Base-by-base conservation (phyloP, 2,329 filamentous ascomycete genomes). In the Aureobasidium musti region DNA sequence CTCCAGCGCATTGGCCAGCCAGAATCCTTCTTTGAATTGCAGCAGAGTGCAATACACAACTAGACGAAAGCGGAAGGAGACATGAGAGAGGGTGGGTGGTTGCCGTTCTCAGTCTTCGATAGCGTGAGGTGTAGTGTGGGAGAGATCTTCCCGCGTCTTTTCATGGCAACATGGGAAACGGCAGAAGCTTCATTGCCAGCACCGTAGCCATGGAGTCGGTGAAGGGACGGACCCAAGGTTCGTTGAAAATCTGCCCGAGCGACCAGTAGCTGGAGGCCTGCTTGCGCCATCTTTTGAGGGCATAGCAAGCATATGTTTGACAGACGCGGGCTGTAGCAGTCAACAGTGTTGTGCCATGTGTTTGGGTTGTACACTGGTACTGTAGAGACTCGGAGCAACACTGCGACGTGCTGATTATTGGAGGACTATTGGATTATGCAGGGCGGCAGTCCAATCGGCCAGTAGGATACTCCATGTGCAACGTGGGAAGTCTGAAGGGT, bases 181-280 rank as follows among this genome's bases (percentile, higher is more conserved):
- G 37, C 39, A 59, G 54, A 59, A 59, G 54, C 5, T 14, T 14
- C 39, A 21, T 43, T 33, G 39, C 26, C 17, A 59, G 39, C 39
- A n/a, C 54, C 59, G 45, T 6, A 30, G 14, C 59, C 59, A 63
- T 63, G 59, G 59, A 50, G 30, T 50, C 59, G 59, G 57, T 61
- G 57, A 61, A 49, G 41, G n/a, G 26, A 10, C 28, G 59, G 33
- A 17, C 30, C 43, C 45, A 41, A 50, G 35, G 35, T 61, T 52
- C 6, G 21, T 41, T 30, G 30, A 61, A 63, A 33, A 41, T 41
- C 59, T 50, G 59, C 10, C 59, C 33, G 35, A 63, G 45, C 59
- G 39, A 52, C 45, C 33, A 52, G 33, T 30, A 28, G 45, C 59
- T 30, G 33, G 41, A n/a, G 59, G 59, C 33, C 45, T 52, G 59